Percentiles rank a stretch among this genome's conserved stretches.
phyloP scores from a whole-genome alignment of 2,329 filamentous ascomycete genomes.

The Fusarium avenaceum region DNA sequence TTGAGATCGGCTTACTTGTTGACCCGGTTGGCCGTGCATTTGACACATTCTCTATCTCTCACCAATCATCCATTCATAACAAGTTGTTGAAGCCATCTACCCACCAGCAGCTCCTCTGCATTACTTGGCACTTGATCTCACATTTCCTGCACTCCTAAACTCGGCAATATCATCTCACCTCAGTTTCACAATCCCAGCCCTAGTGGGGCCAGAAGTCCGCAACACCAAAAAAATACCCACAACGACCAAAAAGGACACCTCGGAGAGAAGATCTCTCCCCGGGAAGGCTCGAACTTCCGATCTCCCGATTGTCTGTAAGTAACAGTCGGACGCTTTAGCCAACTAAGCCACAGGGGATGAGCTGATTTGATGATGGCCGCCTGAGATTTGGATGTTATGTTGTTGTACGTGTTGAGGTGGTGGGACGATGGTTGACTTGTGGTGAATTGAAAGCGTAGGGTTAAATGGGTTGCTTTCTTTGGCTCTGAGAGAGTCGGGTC shows the following conservation, averaged over 20 bases:
- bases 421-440: background rate
- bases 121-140: background rate
- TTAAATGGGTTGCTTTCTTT: background rate
- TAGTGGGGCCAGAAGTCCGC: constrained; percentile 20
- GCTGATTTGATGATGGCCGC: constrained; percentile 29
- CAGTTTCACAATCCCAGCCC: constrained; percentile 27
- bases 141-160: background rate
- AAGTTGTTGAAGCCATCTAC: background rate
- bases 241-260: constrained; percentile 19
- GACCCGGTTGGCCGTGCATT: background rate
- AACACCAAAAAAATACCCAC: constrained; percentile 29
- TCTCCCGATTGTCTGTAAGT: constrained; percentile 48
- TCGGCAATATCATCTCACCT: background rate
- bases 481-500: too few relatives aligned
- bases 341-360: constrained; percentile 47
- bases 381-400: constrained; percentile 2
- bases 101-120: background rate
- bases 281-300: constrained; percentile 51
- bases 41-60: background rate
- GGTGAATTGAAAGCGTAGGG: background rate
- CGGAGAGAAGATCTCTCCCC: constrained; percentile 43
- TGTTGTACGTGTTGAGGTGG: background rate
- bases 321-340: constrained; percentile 47
- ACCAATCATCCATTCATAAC: background rate
- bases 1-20: background rate